Evolutionary conservation across 768 basidiomycete genomes (phyloP).

Genomic region (Collybia nuda): DNA sequence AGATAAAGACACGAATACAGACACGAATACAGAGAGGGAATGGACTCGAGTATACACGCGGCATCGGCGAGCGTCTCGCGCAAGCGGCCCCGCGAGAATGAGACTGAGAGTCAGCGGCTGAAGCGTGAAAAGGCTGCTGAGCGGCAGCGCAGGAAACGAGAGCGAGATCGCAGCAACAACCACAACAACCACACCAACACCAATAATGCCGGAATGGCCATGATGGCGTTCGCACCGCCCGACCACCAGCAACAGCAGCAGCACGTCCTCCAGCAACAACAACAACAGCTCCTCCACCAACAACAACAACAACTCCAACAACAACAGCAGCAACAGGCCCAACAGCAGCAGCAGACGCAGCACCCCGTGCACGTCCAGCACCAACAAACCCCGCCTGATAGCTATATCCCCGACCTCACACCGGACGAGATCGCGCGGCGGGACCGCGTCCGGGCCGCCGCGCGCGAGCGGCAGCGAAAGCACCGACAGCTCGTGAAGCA

Average conservation of each 20-base stretch:
- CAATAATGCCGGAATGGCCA: constrained; percentile 34
- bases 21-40: constrained; percentile 5
- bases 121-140: constrained; percentile 89
- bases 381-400: constrained; percentile 15
- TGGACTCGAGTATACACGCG: constrained; percentile 22
- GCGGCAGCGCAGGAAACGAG: constrained; percentile 80
- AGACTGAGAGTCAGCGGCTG: constrained; percentile 67
- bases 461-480: constrained; percentile 80
- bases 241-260: constrained; percentile 18
- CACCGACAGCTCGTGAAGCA: constrained; percentile 79
- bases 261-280: constrained; percentile 16
- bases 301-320: constrained; percentile 8
- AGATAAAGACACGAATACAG: too few species aligned
- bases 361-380: constrained; percentile 16
- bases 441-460: constrained; percentile 73
- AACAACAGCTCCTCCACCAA: constrained; percentile 18
- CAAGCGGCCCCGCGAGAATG: constrained; percentile 69
- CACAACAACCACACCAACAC: constrained; percentile 42
- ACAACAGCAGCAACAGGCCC: constrained; percentile 5
- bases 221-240: constrained; percentile 38
- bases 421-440: constrained; percentile 67
- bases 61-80: constrained; percentile 28
- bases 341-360: constrained; percentile 8
- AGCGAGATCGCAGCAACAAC: constrained; percentile 53
- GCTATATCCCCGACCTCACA: constrained; percentile 34